These are phyloP conservation scores for Zygoascus biomembranicola DNA, from an alignment of 805 yeast genomes.

Conservation along the genomic window DNA sequence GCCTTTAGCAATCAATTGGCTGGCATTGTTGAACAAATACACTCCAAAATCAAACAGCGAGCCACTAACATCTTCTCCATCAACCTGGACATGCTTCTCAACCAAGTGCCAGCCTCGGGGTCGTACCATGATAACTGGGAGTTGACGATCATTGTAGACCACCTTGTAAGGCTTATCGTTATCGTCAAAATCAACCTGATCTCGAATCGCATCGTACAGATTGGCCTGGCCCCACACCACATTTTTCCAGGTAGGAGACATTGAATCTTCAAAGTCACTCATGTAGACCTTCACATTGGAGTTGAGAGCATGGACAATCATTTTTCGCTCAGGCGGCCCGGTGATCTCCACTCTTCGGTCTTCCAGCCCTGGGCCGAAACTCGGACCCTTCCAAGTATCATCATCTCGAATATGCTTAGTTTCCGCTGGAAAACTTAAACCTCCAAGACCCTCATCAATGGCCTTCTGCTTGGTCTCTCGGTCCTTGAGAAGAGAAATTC, in stretches of 20 bases:
- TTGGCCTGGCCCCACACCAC: conserved; percentile 60
- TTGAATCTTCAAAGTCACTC: conserved; percentile 68
- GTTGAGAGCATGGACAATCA: conserved; percentile 65
- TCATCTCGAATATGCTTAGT: conserved; percentile 49
- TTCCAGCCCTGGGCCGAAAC: conserved; percentile 54
- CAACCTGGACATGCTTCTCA: conserved; percentile 54
- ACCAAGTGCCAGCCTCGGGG: conserved; percentile 66
- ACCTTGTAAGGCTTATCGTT: conserved; percentile 40
- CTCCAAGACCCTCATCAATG: conserved; percentile 41
- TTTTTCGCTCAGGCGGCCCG: conserved; percentile 65
- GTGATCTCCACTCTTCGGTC: conserved; percentile 68
- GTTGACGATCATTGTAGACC: conserved; percentile 35
- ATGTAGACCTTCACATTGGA: conserved; percentile 60
- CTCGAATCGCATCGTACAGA: conserved; percentile 56
- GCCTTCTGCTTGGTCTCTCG: conserved; percentile 45
- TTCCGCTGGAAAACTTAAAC: conserved; percentile 21
- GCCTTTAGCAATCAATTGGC: conserved; percentile 44
- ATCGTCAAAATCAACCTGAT: conserved; percentile 35
- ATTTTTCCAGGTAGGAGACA: conserved; percentile 62
- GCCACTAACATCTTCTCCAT: conserved; percentile 57
- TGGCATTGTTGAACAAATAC: conserved; percentile 59
- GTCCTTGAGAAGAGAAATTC: conserved; percentile 45
- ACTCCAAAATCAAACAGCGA: conserved; percentile 60
- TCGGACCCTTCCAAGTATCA: conserved; percentile 60
- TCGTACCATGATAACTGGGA: conserved; percentile 42